phyloP scores from a whole-genome alignment of 2,329 filamentous ascomycete species.

The Penicillium sp. region DNA sequence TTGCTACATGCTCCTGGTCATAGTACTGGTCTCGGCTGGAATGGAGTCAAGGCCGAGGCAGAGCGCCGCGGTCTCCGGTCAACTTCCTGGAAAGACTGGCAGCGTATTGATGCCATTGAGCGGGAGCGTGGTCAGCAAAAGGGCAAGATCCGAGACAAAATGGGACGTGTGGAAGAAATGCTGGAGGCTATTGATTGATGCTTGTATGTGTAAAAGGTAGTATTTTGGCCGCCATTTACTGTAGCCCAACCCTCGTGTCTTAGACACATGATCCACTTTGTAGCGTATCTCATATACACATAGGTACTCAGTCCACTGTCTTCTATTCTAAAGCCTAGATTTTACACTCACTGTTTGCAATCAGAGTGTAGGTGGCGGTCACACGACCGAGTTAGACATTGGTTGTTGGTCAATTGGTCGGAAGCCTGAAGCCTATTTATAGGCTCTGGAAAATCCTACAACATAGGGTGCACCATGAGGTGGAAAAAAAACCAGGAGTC shows the following conservation, averaged over 20 bases:
- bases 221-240: conserved; percentile 1
- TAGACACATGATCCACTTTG: not conserved
- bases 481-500: too few species aligned
- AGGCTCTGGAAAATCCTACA: too few species aligned
- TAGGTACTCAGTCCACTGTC: not conserved
- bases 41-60: conserved; percentile 62
- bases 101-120: conserved; percentile 76
- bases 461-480: too few species aligned
- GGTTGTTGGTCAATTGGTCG: conserved; percentile 46
- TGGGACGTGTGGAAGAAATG: conserved; percentile 56
- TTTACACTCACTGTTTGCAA: conserved; percentile 13
- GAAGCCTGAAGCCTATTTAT: conserved; percentile 41
- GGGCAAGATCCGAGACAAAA: conserved; percentile 75
- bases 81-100: conserved; percentile 82
- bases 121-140: conserved; percentile 57
- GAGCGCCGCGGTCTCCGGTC: conserved; percentile 54
- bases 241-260: not conserved
- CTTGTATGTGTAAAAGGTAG: conserved; percentile 8
- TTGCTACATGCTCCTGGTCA: conserved; percentile 47
- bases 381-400: conserved; percentile 43
- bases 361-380: conserved; percentile 26
- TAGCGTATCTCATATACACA: conserved; percentile 1
- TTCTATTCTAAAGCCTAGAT: conserved; percentile 9
- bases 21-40: conserved; percentile 63
- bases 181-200: conserved; percentile 39